Conservation (phyloP, 768 basidiomycete species). For the Jaapia argillacea region DNA sequence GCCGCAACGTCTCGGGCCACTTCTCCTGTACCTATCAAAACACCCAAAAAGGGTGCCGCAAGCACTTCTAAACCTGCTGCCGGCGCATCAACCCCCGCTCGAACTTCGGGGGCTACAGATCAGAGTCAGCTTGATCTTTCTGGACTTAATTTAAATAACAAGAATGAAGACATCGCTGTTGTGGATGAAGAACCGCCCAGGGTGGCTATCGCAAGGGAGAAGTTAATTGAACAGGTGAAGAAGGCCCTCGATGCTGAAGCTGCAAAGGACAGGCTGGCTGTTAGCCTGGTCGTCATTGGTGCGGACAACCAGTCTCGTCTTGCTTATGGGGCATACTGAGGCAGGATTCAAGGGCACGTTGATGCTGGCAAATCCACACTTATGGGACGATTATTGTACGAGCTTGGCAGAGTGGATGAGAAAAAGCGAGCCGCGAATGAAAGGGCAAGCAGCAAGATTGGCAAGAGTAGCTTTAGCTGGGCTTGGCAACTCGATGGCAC, state of each 20-base stretch:
- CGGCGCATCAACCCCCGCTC: too few species aligned
- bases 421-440: slow-evolving; percentile 80
- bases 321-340: slow-evolving; percentile 5
- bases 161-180: slow-evolving; percentile 27
- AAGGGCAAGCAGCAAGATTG: slow-evolving; percentile 78
- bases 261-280: slow-evolving; percentile 48
- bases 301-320: slow-evolving; percentile 9
- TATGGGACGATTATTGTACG: slow-evolving; percentile 92
- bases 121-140: slow-evolving; percentile 63
- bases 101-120: slow-evolving; percentile 32
- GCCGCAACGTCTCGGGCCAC: slow-evolving; percentile 33
- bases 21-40: too few species aligned
- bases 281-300: slow-evolving; percentile 94
- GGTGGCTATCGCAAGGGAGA: slow-evolving; percentile 64
- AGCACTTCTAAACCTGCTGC: too few species aligned
- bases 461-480: slow-evolving; percentile 95
- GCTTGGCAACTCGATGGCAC: slow-evolving; percentile 97
- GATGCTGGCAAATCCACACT: slow-evolving; percentile 98
- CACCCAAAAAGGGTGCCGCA: too few species aligned
- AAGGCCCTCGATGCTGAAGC: slow-evolving; percentile 35
- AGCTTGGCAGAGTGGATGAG: slow-evolving; percentile 81
- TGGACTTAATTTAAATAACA: slow-evolving; percentile 53
- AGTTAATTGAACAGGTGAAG: slow-evolving; percentile 73
- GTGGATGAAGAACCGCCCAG: slow-evolving; percentile 47
- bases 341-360: slow-evolving; percentile 67